Percentiles rank a stretch among this genome's conserved stretches.
These are phyloP conservation scores for Monosporozyma aquatica DNA, from an alignment of 805 yeast species.

Conservation along the genomic window DNA sequence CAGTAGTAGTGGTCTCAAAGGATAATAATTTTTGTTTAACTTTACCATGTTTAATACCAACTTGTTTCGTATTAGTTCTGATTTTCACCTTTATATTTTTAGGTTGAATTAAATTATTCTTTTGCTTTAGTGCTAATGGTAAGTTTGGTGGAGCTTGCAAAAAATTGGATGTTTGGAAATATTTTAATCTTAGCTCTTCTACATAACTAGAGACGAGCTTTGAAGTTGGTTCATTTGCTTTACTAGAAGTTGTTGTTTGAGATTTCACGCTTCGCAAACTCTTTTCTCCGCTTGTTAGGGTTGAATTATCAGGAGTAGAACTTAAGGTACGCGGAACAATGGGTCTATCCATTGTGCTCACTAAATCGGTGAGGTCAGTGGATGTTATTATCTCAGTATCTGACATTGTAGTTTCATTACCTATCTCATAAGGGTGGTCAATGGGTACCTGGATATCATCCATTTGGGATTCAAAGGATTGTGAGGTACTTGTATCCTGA, in stretches of 20 bases:
- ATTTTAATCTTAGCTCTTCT: slow-evolving; percentile 27
- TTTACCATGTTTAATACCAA: slow-evolving; percentile 32
- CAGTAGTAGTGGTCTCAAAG: slow-evolving; percentile 28
- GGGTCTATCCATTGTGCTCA: neutral
- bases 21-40: slow-evolving; percentile 29
- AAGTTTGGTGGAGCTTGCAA: slow-evolving; percentile 30
- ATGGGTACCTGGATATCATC: neutral
- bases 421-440: neutral
- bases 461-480: neutral
- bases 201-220: slow-evolving; percentile 28
- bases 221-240: slow-evolving; percentile 17
- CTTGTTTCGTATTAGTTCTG: slow-evolving; percentile 29
- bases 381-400: no score
- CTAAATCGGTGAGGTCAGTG: no score
- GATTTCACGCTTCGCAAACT: neutral
- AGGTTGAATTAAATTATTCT: slow-evolving; percentile 26
- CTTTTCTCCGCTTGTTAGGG: neutral
- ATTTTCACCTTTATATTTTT: slow-evolving; percentile 28
- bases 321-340: neutral
- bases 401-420: no score
- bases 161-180: slow-evolving; percentile 28
- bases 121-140: slow-evolving; percentile 27
- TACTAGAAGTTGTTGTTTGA: neutral
- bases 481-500: neutral
- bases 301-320: neutral